Evolutionary conservation across 768 basidiomycete genomes (phyloP).

Genomic region (Crucibulum laeve): DNA sequence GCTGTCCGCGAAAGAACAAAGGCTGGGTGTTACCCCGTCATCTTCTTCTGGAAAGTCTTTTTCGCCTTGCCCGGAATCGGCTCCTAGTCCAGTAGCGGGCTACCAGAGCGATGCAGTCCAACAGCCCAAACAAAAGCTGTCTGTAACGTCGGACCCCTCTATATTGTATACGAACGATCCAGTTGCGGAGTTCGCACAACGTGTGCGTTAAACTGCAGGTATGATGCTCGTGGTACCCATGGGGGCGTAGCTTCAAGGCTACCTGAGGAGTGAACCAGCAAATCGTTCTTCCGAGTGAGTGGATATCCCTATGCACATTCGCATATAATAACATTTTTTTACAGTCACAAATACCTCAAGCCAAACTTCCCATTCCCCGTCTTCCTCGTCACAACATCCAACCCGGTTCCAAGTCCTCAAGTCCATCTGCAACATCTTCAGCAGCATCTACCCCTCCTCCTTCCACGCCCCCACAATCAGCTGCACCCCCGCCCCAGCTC

Average conservation of each 20-base stretch:
- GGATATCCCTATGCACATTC: not conserved
- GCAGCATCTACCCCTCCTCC: slow-evolving; percentile 39
- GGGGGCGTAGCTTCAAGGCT: slow-evolving; percentile 27
- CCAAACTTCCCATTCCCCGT: slow-evolving; percentile 36
- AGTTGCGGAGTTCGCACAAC: slow-evolving; percentile 40
- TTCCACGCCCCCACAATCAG: slow-evolving; percentile 27
- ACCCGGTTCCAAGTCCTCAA: slow-evolving; percentile 16
- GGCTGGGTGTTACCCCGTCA: slow-evolving; percentile 52
- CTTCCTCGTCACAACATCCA: slow-evolving; percentile 22
- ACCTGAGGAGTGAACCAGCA: slow-evolving; percentile 14
- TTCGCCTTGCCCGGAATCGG: slow-evolving; percentile 42
- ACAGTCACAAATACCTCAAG: slow-evolving; percentile 9
- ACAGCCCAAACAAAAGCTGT: slow-evolving; percentile 14
- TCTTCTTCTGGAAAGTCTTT: slow-evolving; percentile 52
- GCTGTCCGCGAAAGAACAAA: slow-evolving; percentile 26
- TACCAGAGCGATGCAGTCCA: slow-evolving; percentile 20
- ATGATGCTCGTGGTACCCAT: slow-evolving; percentile 49
- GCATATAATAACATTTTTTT: slow-evolving; percentile 3
- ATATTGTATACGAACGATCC: slow-evolving; percentile 19
- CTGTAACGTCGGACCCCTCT: slow-evolving; percentile 7
- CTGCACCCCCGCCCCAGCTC: slow-evolving; percentile 11
- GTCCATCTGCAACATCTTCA: slow-evolving; percentile 34
- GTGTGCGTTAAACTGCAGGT: slow-evolving; percentile 51
- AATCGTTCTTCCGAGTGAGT: slow-evolving; percentile 15
- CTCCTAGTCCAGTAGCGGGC: slow-evolving; percentile 19